phyloP scores from a whole-genome alignment of 2,329 filamentous ascomycete species.

The Colletotrichum spinosum region DNA sequence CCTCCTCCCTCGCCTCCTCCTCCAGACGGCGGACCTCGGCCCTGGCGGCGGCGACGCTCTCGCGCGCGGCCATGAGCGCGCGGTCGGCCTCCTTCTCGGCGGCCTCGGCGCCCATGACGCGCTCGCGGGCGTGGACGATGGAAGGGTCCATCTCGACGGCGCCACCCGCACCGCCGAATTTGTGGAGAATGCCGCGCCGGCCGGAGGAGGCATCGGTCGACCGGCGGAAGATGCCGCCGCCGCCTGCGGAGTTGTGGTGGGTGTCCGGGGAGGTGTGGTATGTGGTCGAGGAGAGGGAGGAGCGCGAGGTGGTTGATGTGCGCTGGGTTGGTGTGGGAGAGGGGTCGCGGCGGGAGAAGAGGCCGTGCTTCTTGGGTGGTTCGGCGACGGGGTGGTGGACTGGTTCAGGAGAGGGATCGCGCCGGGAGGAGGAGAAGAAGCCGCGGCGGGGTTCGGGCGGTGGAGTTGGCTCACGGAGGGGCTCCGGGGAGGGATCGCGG shows the following conservation, averaged over 20 bases:
- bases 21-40: slow-evolving; percentile 73
- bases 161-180: slow-evolving; percentile 55
- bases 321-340: slow-evolving; percentile 42
- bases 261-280: slow-evolving; percentile 40
- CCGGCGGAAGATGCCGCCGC: slow-evolving; percentile 43
- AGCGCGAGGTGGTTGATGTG: slow-evolving; percentile 39
- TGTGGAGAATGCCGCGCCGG: slow-evolving; percentile 55
- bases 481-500: slow-evolving; percentile 47
- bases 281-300: slow-evolving; percentile 38
- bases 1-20: slow-evolving; percentile 73
- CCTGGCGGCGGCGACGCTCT: slow-evolving; percentile 70
- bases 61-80: slow-evolving; percentile 68
- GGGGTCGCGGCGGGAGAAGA: slow-evolving; percentile 50
- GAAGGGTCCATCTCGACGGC: slow-evolving; percentile 67
- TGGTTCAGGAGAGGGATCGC: slow-evolving; percentile 44
- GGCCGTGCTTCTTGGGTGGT: slow-evolving; percentile 43
- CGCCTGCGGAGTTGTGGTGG: slow-evolving; percentile 32
- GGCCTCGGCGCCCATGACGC: slow-evolving; percentile 70
- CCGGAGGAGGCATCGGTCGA: slow-evolving; percentile 44
- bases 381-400: slow-evolving; percentile 45
- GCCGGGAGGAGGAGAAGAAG: slow-evolving; percentile 41
- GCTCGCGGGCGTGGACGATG: slow-evolving; percentile 71
- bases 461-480: slow-evolving; percentile 44
- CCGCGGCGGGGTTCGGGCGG: slow-evolving; percentile 38
- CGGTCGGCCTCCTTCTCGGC: slow-evolving; percentile 75